Conservation (phyloP, 768 basidiomycete genomes). For the Trametopsis cervina region DNA sequence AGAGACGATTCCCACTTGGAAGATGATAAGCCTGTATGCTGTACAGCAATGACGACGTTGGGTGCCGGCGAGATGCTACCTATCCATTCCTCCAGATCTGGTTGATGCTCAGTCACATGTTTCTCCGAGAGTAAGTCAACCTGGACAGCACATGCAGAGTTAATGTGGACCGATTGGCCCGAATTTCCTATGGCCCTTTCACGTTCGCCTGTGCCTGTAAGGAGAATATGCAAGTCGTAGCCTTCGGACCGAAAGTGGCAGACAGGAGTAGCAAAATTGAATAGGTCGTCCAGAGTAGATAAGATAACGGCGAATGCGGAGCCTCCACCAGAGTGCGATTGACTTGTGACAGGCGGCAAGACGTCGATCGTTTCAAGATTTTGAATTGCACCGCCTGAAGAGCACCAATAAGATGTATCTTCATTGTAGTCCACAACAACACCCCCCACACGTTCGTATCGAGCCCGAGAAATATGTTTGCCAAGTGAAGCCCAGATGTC, state of each 20-base stretch:
- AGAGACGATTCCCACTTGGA: too few relatives aligned
- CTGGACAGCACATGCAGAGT: background rate
- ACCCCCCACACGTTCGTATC: conserved; percentile 30
- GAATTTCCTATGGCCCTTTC: too few relatives aligned
- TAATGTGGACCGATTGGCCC: background rate
- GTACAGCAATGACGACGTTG: conserved; percentile 12
- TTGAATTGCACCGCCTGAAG: conserved; percentile 1
- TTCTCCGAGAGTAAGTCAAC: background rate
- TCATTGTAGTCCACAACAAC: conserved; percentile 22
- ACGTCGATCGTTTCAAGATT: too few relatives aligned
- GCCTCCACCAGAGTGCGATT: too few relatives aligned
- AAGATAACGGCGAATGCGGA: conserved; percentile 30
- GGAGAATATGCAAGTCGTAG: conserved; percentile 1
- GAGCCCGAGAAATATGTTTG: conserved; percentile 18
- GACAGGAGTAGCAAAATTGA: conserved; percentile 24
- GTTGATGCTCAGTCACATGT: conserved; percentile 1
- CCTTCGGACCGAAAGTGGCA: conserved; percentile 30
- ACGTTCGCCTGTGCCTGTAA: too few relatives aligned
- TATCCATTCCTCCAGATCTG: conserved; percentile 14
- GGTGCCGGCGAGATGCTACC: conserved; percentile 14
- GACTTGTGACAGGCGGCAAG: too few relatives aligned
- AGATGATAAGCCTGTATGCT: background rate
- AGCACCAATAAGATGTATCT: conserved; percentile 9
- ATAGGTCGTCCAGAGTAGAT: conserved; percentile 28
- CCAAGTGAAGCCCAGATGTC: conserved; percentile 26